Conservation (phyloP, 768 basidiomycete genomes). For the Mycena alexandri region DNA sequence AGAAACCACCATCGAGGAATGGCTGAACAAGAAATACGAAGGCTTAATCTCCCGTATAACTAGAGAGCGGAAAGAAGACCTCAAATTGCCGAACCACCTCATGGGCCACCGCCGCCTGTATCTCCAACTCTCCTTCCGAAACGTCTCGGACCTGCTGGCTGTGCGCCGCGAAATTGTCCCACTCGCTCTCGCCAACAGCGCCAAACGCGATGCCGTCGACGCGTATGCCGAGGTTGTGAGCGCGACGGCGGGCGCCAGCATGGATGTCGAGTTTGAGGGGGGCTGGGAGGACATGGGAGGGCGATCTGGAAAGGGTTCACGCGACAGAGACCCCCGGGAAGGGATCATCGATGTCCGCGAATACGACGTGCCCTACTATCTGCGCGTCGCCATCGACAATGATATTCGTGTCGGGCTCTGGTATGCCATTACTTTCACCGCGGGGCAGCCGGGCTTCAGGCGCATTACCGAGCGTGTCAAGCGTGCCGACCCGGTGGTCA, state of each 20-base stretch:
- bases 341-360: conserved; percentile 95
- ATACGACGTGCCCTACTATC: conserved; percentile 97
- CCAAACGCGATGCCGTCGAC: conserved; percentile 95
- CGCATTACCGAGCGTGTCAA: conserved; percentile 89
- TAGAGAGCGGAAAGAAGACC: conserved; percentile 91
- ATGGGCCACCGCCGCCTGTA: conserved; percentile 94
- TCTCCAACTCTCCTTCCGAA: conserved; percentile 90
- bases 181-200: conserved; percentile 88
- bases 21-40: conserved; percentile 94
- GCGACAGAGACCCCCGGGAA: conserved; percentile 88
- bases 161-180: conserved; percentile 92
- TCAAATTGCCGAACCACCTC: conserved; percentile 95
- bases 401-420: conserved; percentile 98
- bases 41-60: conserved; percentile 84
- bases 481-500: conserved; percentile 98
- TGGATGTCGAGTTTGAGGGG: conserved; percentile 78
- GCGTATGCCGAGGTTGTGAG: conserved; percentile 97
- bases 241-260: conserved; percentile 75
- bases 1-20: conserved; percentile 94
- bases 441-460: conserved; percentile 81
- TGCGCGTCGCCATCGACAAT: conserved; percentile 99
- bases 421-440: conserved; percentile 90
- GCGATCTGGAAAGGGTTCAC: conserved; percentile 49
- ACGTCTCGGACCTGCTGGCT: conserved; percentile 90
- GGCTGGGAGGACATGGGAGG: conserved; percentile 65